phyloP scores from a whole-genome alignment of 139 green algal genomes.

The Micractinium conductrix region DNA sequence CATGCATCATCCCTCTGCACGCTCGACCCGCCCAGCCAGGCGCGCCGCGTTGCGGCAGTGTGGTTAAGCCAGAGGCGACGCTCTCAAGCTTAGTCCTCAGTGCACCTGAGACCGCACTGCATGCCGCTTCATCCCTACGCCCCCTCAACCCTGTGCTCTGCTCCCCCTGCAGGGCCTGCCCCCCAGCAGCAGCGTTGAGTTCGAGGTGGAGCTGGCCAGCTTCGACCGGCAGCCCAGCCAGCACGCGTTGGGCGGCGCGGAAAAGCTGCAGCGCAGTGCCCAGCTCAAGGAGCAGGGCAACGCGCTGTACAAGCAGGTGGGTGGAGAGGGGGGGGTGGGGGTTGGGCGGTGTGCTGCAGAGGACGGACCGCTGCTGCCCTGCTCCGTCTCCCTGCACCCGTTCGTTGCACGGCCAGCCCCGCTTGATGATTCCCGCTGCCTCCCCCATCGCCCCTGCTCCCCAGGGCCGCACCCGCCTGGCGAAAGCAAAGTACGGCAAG shows the following conservation, averaged over 20 bases:
- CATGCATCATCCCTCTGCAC: too few species aligned
- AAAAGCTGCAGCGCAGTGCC: slow-evolving; percentile 56
- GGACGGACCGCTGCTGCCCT: too few species aligned
- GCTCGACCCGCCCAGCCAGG: background rate
- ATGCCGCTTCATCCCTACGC: too few species aligned
- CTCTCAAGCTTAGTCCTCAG: background rate
- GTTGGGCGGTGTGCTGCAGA: too few species aligned
- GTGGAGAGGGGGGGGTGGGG: too few species aligned
- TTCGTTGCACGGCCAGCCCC: too few species aligned
- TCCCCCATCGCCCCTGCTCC: too few species aligned
- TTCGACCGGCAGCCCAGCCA: slow-evolving; percentile 71
- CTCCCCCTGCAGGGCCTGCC: slow-evolving; percentile 12
- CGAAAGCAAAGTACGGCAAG: slow-evolving; percentile 43
- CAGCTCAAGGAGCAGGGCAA: slow-evolving; percentile 72
- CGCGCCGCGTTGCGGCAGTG: background rate
- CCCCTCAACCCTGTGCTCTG: background rate
- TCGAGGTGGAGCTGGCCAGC: slow-evolving; percentile 72
- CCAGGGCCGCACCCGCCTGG: slow-evolving; percentile 31
- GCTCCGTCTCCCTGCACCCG: too few species aligned
- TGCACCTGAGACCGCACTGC: too few species aligned
- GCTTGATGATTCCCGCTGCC: too few species aligned
- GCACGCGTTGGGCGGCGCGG: slow-evolving; percentile 52
- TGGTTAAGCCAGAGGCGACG: too few species aligned
- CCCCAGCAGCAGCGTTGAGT: slow-evolving; percentile 54
- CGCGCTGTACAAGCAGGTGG: slow-evolving; percentile 58